A percentile compares a stretch with the other conserved stretches of the same genome.
These are phyloP conservation scores for Draba incana DNA, from an alignment of 345 rosid species.

Conservation along the genomic window DNA sequence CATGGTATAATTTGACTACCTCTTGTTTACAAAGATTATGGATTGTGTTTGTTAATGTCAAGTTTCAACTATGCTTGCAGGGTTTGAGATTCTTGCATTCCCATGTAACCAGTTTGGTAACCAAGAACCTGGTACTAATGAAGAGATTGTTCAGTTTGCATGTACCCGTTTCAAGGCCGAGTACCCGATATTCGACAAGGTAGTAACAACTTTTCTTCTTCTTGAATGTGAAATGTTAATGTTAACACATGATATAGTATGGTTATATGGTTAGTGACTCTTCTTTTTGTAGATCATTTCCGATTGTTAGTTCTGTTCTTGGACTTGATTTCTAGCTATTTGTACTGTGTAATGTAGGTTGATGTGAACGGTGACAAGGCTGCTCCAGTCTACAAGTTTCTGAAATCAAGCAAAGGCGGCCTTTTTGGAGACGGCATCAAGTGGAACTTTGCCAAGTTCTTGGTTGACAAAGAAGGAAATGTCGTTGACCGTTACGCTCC, in stretches of 20 bases:
- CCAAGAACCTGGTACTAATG: slow-evolving; percentile 88
- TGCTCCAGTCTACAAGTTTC: slow-evolving; percentile 81
- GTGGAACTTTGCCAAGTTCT: slow-evolving; percentile 93
- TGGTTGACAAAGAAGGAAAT: slow-evolving; percentile 73
- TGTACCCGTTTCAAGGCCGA: slow-evolving; percentile 96
- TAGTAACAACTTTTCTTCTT: slow-evolving; percentile 17
- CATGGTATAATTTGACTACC: slow-evolving; percentile 53
- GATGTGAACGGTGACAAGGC: slow-evolving; percentile 81
- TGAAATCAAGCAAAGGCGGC: slow-evolving; percentile 87
- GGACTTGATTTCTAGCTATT: slow-evolving; percentile 8
- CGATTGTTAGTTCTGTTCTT: background rate
- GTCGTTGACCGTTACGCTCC: slow-evolving; percentile 90
- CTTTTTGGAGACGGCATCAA: slow-evolving; percentile 67
- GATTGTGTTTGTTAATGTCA: background rate
- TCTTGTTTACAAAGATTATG: slow-evolving; percentile 15
- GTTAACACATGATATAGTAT: background rate
- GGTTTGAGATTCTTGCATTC: slow-evolving; percentile 86
- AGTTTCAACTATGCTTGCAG: slow-evolving; percentile 38
- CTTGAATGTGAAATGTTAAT: background rate
- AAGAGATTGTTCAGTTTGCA: slow-evolving; percentile 70
- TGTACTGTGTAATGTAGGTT: slow-evolving; percentile 48
- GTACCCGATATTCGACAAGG: slow-evolving; percentile 93
- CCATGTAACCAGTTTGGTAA: slow-evolving; percentile 92
- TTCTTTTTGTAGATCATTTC: background rate
- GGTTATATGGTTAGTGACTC: background rate